Percentiles rank a stretch among this genome's conserved stretches.
Conservation (phyloP, 2,329 filamentous ascomycete genomes). For the Pezicula carpinea region DNA sequence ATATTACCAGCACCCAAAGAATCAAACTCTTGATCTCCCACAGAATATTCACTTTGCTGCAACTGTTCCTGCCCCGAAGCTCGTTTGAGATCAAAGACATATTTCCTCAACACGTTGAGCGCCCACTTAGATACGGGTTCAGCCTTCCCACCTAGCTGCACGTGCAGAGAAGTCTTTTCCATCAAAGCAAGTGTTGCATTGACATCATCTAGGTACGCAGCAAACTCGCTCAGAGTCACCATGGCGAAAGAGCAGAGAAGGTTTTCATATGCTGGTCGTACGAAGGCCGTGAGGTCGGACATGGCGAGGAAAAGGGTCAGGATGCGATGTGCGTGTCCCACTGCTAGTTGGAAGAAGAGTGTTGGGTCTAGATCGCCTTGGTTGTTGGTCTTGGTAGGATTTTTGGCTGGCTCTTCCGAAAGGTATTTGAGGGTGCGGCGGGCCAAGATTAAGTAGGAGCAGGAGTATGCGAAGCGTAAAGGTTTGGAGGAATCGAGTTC, state of each 20-base stretch:
- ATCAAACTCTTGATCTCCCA: neutral
- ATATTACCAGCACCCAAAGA: neutral
- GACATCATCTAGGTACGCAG: neutral
- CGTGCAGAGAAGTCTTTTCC: neutral
- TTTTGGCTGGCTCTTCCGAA: neutral
- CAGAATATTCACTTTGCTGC: neutral
- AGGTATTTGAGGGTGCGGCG: neutral
- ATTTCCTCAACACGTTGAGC: neutral
- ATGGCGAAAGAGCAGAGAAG: neutral
- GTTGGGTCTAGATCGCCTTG: neutral
- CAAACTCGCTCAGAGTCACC: neutral
- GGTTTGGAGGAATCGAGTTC: neutral
- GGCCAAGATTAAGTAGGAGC: neutral
- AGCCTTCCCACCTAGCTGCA: neutral
- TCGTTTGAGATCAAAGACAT: neutral
- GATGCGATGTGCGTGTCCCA: neutral
- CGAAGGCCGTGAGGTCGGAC: neutral
- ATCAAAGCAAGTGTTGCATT: neutral
- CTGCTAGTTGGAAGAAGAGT: neutral
- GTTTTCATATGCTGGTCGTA: neutral
- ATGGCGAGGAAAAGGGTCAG: neutral
- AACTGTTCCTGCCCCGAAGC: neutral
- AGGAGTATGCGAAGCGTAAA: neutral
- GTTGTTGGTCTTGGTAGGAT: neutral
- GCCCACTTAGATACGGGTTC: neutral